phyloP scores from a whole-genome alignment of 2,329 filamentous ascomycete species.

The Beauveria australis region DNA sequence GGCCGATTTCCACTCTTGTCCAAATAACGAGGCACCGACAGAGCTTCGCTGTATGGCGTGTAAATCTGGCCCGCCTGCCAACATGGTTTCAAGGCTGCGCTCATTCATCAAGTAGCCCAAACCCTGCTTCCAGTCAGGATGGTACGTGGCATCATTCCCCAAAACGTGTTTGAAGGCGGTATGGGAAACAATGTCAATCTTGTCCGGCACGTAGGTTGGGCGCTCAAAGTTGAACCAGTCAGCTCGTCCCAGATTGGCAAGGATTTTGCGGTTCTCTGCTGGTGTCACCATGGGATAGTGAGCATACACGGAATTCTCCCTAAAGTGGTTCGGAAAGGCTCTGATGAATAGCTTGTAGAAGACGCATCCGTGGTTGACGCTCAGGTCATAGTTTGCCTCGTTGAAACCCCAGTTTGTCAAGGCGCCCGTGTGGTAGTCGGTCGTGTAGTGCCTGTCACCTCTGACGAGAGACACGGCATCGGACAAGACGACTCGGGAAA shows the following conservation, averaged over 20 bases:
- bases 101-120: slow-evolving; percentile 54
- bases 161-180: slow-evolving; percentile 54
- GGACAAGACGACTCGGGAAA: slow-evolving; percentile 67
- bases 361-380: slow-evolving; percentile 70
- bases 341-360: slow-evolving; percentile 78
- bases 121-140: slow-evolving; percentile 54
- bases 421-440: slow-evolving; percentile 64
- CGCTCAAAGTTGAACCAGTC: slow-evolving; percentile 62
- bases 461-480: slow-evolving; percentile 73
- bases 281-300: slow-evolving; percentile 70
- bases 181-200: slow-evolving; percentile 52
- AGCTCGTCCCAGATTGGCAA: slow-evolving; percentile 57
- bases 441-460: slow-evolving; percentile 71
- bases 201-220: slow-evolving; percentile 42
- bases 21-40: slow-evolving; percentile 51
- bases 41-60: slow-evolving; percentile 43
- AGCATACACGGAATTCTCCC: slow-evolving; percentile 68
- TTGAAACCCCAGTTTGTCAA: slow-evolving; percentile 81
- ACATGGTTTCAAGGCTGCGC: slow-evolving; percentile 46
- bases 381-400: slow-evolving; percentile 63
- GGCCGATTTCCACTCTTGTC: slow-evolving; percentile 51
- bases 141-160: slow-evolving; percentile 52
- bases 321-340: slow-evolving; percentile 75
- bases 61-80: slow-evolving; percentile 41
- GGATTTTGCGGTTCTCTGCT: slow-evolving; percentile 61